Evolutionary conservation across 352 stramenopile species (phyloP).

Genomic region (Pythium biforme): DNA sequence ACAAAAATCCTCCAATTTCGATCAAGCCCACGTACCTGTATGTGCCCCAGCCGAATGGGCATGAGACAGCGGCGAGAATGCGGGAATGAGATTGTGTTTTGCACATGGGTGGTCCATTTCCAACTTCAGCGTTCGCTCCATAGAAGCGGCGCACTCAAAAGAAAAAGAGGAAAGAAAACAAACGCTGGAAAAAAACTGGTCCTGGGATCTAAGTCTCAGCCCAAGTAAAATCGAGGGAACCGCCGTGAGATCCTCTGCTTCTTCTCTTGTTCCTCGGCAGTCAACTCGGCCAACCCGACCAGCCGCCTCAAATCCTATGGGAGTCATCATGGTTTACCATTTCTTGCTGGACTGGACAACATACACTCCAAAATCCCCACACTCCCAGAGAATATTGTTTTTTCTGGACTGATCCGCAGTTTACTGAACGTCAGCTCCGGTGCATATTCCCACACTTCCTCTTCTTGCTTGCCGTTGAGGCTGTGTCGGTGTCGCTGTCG

Average conservation of each 20-base stretch:
- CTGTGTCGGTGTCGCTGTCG: no score
- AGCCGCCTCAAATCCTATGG: not conserved
- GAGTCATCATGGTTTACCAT: conserved; percentile 1
- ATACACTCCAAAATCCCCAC: no score
- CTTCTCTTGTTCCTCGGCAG: conserved; percentile 4
- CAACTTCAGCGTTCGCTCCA: not conserved
- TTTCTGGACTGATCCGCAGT: conserved; percentile 15
- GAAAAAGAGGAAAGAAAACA: not conserved
- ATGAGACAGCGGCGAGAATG: no score
- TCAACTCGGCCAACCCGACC: conserved; percentile 3
- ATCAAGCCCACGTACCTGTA: no score
- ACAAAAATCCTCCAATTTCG: no score
- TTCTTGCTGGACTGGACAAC: not conserved
- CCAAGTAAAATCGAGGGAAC: not conserved
- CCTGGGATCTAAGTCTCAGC: not conserved
- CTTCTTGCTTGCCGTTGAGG: no score
- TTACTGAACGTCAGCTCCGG: conserved; percentile 2
- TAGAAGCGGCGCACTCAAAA: not conserved
- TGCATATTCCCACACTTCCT: no score
- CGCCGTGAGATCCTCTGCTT: not conserved
- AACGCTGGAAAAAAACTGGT: not conserved
- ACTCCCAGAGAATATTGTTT: not conserved
- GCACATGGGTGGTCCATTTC: not conserved
- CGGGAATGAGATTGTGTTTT: not conserved
- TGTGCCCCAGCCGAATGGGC: no score